A percentile compares a stretch with the other conserved stretches of the same genome.
These are phyloP conservation scores for Psidium friedrichsthalianum DNA, from an alignment of 345 rosid species.

Conservation along the genomic window DNA sequence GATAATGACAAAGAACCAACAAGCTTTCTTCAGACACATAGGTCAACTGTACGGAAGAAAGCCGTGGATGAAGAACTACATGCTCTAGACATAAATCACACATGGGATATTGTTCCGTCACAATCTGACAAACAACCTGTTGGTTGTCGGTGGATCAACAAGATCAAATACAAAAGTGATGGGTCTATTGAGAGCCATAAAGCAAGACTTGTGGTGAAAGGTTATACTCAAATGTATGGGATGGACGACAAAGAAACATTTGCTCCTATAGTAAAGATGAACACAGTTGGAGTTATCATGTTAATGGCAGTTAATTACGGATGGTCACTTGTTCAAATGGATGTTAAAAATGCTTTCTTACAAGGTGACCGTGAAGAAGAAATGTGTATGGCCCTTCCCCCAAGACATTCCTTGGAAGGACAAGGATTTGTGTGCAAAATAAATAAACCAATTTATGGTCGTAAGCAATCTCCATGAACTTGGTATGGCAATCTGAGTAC, in stretches of 20 bases:
- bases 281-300: not conserved
- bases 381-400: not conserved
- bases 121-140: not conserved
- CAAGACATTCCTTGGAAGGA: not conserved
- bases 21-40: not conserved
- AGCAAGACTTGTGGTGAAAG: not conserved
- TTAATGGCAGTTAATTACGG: too few species aligned
- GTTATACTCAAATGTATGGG: not conserved
- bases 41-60: not conserved
- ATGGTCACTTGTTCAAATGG: not conserved
- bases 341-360: not conserved
- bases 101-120: not conserved
- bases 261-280: not conserved
- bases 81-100: not conserved
- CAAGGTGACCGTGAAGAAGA: not conserved
- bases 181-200: not conserved
- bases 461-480: not conserved
- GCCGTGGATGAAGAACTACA: not conserved
- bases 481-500: not conserved
- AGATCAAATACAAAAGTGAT: not conserved
- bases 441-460: not conserved
- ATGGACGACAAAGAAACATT: not conserved
- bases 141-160: not conserved
- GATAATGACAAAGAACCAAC: not conserved
- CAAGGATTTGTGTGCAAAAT: not conserved